Conservation (phyloP, 495 filamentous ascomycete species). For the Recurvomyces mirabilis region DNA sequence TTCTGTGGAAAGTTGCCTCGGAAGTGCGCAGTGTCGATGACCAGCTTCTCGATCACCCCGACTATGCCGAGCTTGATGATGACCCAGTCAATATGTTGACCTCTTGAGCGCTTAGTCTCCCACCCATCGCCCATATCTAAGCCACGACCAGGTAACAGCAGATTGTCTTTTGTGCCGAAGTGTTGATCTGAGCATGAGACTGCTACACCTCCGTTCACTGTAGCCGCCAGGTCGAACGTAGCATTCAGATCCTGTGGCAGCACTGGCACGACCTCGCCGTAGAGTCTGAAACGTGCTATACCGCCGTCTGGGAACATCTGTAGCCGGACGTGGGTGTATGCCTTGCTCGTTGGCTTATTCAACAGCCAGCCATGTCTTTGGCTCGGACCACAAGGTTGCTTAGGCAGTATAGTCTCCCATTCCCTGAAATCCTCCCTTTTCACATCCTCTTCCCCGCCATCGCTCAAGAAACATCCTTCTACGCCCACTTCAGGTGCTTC, state of each 20-base stretch:
- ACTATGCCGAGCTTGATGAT: conserved; percentile 65
- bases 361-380: conserved; percentile 72
- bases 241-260: conserved; percentile 49
- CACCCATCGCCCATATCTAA: conserved; percentile 92
- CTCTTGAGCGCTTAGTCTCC: conserved; percentile 76
- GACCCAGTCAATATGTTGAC: conserved; percentile 75
- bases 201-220: conserved; percentile 68
- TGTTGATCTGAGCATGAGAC: conserved; percentile 73
- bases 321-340: conserved; percentile 75
- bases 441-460: conserved; percentile 42
- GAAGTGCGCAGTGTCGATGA: conserved; percentile 85
- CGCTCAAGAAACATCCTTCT: conserved; percentile 56
- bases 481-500: conserved; percentile 74
- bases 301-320: conserved; percentile 92
- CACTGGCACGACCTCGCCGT: conserved; percentile 64
- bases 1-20: conserved; percentile 79
- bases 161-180: conserved; percentile 71
- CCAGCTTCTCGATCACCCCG: conserved; percentile 56
- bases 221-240: conserved; percentile 72
- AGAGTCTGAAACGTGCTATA: conserved; percentile 78
- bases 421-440: conserved; percentile 44
- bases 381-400: conserved; percentile 61
- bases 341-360: conserved; percentile 43
- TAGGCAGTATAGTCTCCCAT: conserved; percentile 65
- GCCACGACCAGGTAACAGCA: conserved; percentile 74